phyloP scores from a whole-genome alignment of 2,329 filamentous ascomycete genomes.

The Apiospora hydei region DNA sequence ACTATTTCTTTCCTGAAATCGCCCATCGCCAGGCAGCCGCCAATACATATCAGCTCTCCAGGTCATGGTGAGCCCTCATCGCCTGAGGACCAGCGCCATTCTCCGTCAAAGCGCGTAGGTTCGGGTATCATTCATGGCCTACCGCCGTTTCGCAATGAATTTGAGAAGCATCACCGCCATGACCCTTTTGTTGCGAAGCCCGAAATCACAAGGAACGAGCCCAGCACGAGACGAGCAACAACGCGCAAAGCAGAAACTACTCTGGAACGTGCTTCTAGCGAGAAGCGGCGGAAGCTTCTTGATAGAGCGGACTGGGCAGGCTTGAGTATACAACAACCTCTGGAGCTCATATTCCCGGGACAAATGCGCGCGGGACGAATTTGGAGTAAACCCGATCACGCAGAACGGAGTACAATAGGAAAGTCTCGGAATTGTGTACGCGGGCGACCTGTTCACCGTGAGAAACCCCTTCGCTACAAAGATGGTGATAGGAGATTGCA shows the following conservation, averaged over 20 bases:
- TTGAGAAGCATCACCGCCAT: neutral
- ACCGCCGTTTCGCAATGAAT: neutral
- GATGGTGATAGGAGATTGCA: neutral
- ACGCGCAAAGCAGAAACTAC: too few species aligned
- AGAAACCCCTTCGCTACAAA: too few species aligned
- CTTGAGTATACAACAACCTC: constrained; percentile 42
- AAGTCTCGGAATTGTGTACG: constrained; percentile 24
- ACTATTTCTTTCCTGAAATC: constrained; percentile 40
- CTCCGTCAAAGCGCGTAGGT: neutral
- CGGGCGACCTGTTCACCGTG: neutral
- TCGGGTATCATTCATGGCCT: neutral
- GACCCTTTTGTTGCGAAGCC: neutral
- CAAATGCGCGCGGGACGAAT: constrained; percentile 33
- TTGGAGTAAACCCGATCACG: constrained; percentile 34
- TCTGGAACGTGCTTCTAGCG: constrained; percentile 22
- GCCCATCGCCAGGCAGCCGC: constrained; percentile 4
- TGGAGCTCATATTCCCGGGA: constrained; percentile 40
- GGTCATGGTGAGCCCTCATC: neutral
- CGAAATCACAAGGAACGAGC: neutral
- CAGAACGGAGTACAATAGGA: constrained; percentile 17
- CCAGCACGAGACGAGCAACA: constrained; percentile 1
- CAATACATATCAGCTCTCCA: constrained; percentile 13
- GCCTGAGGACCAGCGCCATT: neutral
- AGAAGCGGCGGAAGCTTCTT: constrained; percentile 42
- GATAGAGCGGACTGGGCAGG: constrained; percentile 45